These are phyloP conservation scores for Gillenia trifoliata DNA, from an alignment of 306 rosid species.

Conservation along the genomic window DNA sequence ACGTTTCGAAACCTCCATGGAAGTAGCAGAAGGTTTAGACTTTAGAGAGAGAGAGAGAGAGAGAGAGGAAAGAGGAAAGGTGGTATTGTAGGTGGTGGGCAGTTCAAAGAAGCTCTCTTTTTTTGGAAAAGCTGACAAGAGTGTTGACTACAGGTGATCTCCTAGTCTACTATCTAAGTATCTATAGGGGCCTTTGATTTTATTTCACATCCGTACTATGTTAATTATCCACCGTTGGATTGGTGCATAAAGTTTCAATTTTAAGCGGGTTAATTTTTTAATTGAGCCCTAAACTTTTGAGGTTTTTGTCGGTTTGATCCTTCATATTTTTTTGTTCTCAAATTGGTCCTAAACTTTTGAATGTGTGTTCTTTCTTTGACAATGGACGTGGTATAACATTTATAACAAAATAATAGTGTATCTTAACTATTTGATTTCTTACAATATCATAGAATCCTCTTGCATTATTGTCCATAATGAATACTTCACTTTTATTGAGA, in stretches of 20 bases:
- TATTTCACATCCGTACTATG: background rate
- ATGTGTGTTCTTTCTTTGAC: background rate
- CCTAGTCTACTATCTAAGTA: slow-evolving; percentile 10
- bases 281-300: background rate
- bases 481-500: slow-evolving; percentile 68
- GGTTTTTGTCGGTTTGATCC: background rate
- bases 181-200: slow-evolving; percentile 50
- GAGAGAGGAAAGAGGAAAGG: slow-evolving; percentile 7
- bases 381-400: too few species aligned
- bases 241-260: background rate
- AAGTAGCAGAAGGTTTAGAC: slow-evolving; percentile 9
- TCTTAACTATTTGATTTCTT: background rate
- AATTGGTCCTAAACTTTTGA: background rate
- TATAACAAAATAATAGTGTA: background rate
- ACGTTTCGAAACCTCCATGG: slow-evolving; percentile 45
- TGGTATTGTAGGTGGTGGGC: slow-evolving; percentile 20
- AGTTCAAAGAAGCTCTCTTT: slow-evolving; percentile 35
- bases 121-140: slow-evolving; percentile 64
- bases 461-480: slow-evolving; percentile 70
- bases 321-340: background rate
- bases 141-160: slow-evolving; percentile 49
- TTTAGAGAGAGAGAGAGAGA: slow-evolving; percentile 23
- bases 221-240: background rate
- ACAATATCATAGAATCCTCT: slow-evolving; percentile 41
- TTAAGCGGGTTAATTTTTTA: background rate